Base-by-base conservation (phyloP, 2,329 filamentous ascomycete species). In the Fusarium xylarioides region DNA sequence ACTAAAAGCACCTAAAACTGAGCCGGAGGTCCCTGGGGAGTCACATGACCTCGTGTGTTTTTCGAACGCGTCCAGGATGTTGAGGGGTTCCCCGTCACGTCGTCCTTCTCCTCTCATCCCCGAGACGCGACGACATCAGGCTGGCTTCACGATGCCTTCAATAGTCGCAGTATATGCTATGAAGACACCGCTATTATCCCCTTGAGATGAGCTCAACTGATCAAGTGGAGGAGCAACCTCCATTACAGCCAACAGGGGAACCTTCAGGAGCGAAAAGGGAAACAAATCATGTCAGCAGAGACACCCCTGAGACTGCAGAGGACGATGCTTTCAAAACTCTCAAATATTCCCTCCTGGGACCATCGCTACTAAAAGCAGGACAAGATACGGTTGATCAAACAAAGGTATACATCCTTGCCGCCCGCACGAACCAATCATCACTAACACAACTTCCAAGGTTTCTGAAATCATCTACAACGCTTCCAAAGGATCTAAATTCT, bases 401-500 rank as follows among this genome's bases (percentile, higher is more conserved):
- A 72, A 97, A 96, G 85, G 92, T 91, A 80, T 43, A 79, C 11
- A 35, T 14, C 1, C 38, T 23, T 40, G 5, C 14, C 18, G 15
- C 7, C 23, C 21, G 7, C 9, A 4, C 34, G n/a, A 14, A 38
- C 26, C 15, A 19, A 35, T 28, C 32, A 38, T 58, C 58, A 44
- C 60, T 72, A 57, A 44, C 62, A 67, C 32, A 18, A 47, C 23
- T 30, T 18, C 55, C 92, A 38, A 78, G 91, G 95, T 99, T 55
- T 97, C 95, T 5, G 95, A 98, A 77, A 92, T 98, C 75, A 99
- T 99, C 68, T 98, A 98, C 83, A 94, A 97, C 81, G 95, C 95
- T 16, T 98, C 95, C 21, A 98, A 97, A 80, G 96, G 96, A 53
- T 97, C 94, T 74, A 98, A 97, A 81, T 99, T 92, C 84, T 99